A percentile compares a stretch with the other conserved stretches of the same genome.
Conservation (phyloP, 306 rosid species). For the Vigna unguiculata region DNA sequence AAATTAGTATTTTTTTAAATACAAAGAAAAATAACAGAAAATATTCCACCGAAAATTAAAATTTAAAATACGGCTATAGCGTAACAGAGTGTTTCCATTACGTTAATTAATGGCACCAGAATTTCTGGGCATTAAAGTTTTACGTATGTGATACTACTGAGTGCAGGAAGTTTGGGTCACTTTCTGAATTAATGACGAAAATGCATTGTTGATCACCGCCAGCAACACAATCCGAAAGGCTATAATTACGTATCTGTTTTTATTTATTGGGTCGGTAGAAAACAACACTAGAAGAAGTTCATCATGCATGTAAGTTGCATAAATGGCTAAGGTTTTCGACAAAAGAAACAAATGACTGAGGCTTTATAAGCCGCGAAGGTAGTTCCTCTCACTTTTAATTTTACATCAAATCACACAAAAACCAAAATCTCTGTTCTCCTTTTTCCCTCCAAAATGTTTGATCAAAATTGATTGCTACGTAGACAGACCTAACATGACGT, state of each 20-base stretch:
- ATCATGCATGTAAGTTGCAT: slow-evolving; percentile 36
- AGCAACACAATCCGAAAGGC: slow-evolving; percentile 2
- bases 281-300: neutral
- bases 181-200: slow-evolving; percentile 16
- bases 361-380: slow-evolving; percentile 12
- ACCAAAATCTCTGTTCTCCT: too few species aligned
- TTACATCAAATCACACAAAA: neutral
- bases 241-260: neutral
- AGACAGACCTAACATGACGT: too few species aligned
- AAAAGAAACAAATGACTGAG: neutral
- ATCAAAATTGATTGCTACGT: too few species aligned
- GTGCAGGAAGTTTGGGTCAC: neutral
- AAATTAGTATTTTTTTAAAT: too few species aligned
- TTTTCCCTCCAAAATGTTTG: too few species aligned
- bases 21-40: too few species aligned
- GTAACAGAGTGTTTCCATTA: neutral
- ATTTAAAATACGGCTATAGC: too few species aligned
- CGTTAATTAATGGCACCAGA: neutral
- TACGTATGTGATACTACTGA: neutral
- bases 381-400: neutral
- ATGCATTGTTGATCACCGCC: neutral
- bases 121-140: neutral
- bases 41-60: too few species aligned
- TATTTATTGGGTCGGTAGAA: slow-evolving; percentile 42
- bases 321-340: slow-evolving; percentile 19